Evolutionary conservation across 2,329 filamentous ascomycete genomes (phyloP), one percentile per base, ranked within the genome.

Genomic region (Remersonia thermophila): DNA sequence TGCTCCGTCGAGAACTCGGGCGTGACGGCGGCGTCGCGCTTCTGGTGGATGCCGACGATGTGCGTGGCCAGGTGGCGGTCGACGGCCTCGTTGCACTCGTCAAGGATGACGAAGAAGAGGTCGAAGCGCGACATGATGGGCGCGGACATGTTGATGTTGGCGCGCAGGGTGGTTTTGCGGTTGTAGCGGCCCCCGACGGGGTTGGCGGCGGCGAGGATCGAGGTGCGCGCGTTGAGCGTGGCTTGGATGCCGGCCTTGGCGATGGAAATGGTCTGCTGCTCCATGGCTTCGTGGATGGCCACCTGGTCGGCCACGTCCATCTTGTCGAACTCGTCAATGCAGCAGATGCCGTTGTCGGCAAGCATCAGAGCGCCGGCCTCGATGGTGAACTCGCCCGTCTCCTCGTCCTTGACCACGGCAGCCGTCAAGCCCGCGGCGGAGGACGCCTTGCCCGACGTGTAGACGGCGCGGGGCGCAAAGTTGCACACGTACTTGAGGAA

Each of bases 41-140:
- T 71, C 58, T 91, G 86, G 61, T 98, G 91, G 38, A 98, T 80
- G 41, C 78, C 78, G 43, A 98, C 89, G 53, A 98, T 98, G 59
- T 98, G 91, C 53, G 89, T 75, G 2, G 91, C 91, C 3, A 98
- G 70, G 54, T 93, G 85, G 38, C 86, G 80, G 55, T 98, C 91
- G 25, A 93, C 77, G 27, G 73, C 64, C 62, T 96, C 89, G 54
- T 95, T 93, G 57, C 89, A 96, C 53, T 98, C 91, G 55, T 98
- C 91, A 1, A 96, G 73, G 17, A 98, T 82, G 36, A 98, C 86
- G 55, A 98, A 98, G 71, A 98, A 98, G 8, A 98, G 69, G 65
- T 98, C 91, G 60, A 98, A 98, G 67, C 91, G 83, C 36, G 85
- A 94, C 91, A 98, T 98, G 65, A 98, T 98, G 40, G 91, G 91